Conservation (phyloP, 129 eudicot genomes). For the Smallanthus sonchifolius region DNA sequence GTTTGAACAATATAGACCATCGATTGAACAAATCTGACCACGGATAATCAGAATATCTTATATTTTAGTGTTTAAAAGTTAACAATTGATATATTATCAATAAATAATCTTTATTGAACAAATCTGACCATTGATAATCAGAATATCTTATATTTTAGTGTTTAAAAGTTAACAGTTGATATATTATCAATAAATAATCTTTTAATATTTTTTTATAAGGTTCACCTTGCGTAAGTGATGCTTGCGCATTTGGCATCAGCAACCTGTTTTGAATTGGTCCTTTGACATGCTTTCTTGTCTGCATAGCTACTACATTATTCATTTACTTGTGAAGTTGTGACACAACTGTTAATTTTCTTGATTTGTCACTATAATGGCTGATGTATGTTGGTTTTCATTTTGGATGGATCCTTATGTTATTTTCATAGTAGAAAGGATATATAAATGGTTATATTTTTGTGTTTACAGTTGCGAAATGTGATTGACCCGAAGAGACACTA, state of each 20-base stretch:
- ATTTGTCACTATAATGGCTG: neutral
- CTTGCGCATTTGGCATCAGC: neutral
- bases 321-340: neutral
- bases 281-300: neutral
- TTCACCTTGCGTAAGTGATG: too few species aligned
- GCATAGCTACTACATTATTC: neutral
- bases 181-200: too few species aligned
- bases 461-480: conserved; percentile 66
- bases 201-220: too few species aligned
- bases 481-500: conserved; percentile 97
- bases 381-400: neutral
- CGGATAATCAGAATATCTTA: too few species aligned
- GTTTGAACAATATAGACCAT: too few species aligned
- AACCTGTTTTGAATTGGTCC: neutral
- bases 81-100: too few species aligned
- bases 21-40: too few species aligned
- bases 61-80: too few species aligned
- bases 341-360: neutral
- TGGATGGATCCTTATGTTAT: neutral
- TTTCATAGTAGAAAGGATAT: neutral
- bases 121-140: too few species aligned
- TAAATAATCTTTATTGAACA: too few species aligned
- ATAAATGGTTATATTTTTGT: neutral
- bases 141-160: too few species aligned
- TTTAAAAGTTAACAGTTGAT: too few species aligned